Evolutionary conservation across 345 rosid species (phyloP), one percentile per base, ranked within the genome.

Genomic region (Arabidopsis arenosa): DNA sequence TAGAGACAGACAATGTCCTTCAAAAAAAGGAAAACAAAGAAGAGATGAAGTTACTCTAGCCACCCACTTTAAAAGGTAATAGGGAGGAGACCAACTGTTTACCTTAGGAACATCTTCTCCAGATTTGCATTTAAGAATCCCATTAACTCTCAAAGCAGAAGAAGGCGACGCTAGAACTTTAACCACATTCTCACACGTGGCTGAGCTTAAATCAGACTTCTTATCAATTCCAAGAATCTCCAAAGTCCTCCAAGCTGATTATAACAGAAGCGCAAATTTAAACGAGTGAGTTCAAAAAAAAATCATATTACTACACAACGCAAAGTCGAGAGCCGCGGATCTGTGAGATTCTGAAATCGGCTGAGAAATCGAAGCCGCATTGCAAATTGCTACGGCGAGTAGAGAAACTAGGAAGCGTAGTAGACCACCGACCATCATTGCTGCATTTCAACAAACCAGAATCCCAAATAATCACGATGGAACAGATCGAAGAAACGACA

Each of bases 301-400:
- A 10, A 63, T 39, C 23, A 36, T 63, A 7, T 18, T 5, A 54
- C 59, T 4, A 52, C 28, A 47, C 13, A 70, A 18, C 21, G 21
- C 44, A 40, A 40, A 47, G 72, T 91, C 96, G 4, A 80, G 32
- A 74, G 99, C 98, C n/a, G 89, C 93, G 26, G 99, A 93, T 84
- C 97, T 90, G 81, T 96, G 98, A 78, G 90, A 73, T 49, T 86
- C 93, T 4, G 95, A 91, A 77, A 96, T 86, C 56, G 98, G 99
- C n/a, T 85, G 87, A 49, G 82, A 73, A 69, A 85, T 78, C 35
- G 90, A 76, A 56, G 91, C 86, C 52, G 92, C 84, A 40, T 77
- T 58, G 78, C 80, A 85, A 71, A 87, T 83, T 86, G 87, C 81
- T 58, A 86, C 72, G 37, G 79, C 79, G 21, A 78, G 68, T 23